phyloP scores from a whole-genome alignment of 2,329 filamentous ascomycete species.

The Clathrospora elynae region DNA sequence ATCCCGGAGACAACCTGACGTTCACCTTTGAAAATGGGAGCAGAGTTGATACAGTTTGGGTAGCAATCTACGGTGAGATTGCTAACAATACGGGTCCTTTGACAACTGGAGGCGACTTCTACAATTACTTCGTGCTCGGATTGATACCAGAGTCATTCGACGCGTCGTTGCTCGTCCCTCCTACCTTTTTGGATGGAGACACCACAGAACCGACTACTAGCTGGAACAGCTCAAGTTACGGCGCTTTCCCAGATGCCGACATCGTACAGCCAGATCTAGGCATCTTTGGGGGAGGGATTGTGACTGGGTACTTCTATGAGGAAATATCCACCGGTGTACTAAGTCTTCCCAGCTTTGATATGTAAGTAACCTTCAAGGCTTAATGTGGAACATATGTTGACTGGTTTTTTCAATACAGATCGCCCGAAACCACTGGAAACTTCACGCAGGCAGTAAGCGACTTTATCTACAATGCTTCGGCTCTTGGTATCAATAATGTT shows the following conservation, averaged over 20 bases:
- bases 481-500: constrained; percentile 57
- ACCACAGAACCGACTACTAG: background rate
- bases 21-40: constrained; percentile 37
- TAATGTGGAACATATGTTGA: background rate
- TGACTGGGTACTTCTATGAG: constrained; percentile 53
- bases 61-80: constrained; percentile 28
- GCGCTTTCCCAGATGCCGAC: constrained; percentile 33
- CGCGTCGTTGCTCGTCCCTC: background rate
- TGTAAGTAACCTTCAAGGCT: constrained; percentile 4
- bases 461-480: constrained; percentile 53
- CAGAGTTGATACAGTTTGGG: constrained; percentile 21
- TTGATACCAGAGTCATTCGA: constrained; percentile 20
- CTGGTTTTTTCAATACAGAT: background rate
- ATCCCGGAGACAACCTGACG: constrained; percentile 38
- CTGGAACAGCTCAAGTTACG: constrained; percentile 24
- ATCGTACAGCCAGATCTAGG: constrained; percentile 27
- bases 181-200: background rate
- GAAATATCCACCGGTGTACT: constrained; percentile 50
- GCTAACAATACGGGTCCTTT: constrained; percentile 35
- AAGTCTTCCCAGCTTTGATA: constrained; percentile 48
- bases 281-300: constrained; percentile 21
- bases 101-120: constrained; percentile 51
- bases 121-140: constrained; percentile 52
- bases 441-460: constrained; percentile 37
- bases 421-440: background rate